A percentile compares a stretch with the other conserved stretches of the same genome.
These are phyloP conservation scores for Globisporangium solare DNA, from an alignment of 352 stramenopile species.

Conservation along the genomic window DNA sequence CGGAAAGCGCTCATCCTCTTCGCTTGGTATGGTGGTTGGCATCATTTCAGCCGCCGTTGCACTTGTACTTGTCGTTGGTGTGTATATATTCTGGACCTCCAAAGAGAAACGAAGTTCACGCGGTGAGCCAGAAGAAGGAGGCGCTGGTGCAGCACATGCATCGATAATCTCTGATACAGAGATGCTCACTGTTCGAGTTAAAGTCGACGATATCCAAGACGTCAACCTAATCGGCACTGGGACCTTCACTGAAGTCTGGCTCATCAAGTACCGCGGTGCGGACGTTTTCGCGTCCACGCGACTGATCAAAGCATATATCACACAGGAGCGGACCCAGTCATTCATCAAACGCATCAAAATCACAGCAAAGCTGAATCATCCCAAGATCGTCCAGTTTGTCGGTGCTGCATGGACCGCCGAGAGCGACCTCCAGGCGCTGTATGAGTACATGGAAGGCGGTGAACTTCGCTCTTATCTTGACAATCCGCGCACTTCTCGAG, in stretches of 20 bases:
- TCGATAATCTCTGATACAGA: background rate
- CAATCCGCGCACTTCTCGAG: background rate
- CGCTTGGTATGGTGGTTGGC: background rate
- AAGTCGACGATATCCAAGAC: constrained; percentile 1
- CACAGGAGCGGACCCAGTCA: background rate
- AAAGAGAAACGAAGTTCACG: no score
- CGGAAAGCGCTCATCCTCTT: background rate
- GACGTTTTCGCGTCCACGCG: background rate
- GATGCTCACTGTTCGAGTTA: background rate
- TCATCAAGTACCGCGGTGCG: background rate
- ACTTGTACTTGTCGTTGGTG: background rate
- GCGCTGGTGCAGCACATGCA: background rate
- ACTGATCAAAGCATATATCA: background rate
- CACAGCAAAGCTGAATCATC: background rate
- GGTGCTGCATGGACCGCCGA: constrained; percentile 6
- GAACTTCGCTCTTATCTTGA: constrained; percentile 40
- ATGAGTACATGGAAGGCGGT: constrained; percentile 20
- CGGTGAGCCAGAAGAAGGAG: no score
- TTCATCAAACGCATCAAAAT: constrained; percentile 1
- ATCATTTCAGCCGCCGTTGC: background rate
- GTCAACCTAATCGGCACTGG: background rate
- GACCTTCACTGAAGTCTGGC: constrained; percentile 1
- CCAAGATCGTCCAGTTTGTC: constrained; percentile 3
- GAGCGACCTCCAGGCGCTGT: constrained; percentile 3
- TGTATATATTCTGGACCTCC: background rate